These are phyloP conservation scores for Termitomyces sp. DNA, from an alignment of 768 basidiomycete species.

Conservation along the genomic window DNA sequence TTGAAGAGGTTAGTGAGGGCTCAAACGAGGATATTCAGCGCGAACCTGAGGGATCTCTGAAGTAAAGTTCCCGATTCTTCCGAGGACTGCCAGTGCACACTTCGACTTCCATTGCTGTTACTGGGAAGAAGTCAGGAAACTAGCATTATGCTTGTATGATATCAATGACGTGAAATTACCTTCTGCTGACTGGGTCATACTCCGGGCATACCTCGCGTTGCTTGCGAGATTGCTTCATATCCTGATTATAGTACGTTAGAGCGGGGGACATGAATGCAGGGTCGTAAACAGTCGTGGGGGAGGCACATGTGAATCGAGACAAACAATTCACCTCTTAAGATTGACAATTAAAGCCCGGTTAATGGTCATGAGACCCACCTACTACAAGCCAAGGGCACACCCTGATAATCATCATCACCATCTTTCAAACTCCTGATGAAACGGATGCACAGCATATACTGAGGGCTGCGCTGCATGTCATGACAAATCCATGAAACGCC, in stretches of 20 bases:
- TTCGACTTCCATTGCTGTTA: slow-evolving; percentile 18
- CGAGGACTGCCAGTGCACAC: slow-evolving; percentile 19
- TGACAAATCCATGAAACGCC: not conserved
- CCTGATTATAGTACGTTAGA: not conserved
- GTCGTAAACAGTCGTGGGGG: slow-evolving; percentile 6
- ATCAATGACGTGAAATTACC: slow-evolving; percentile 22
- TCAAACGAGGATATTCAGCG: not conserved
- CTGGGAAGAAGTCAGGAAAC: slow-evolving; percentile 3
- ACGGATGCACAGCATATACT: not conserved
- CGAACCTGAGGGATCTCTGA: slow-evolving; percentile 13
- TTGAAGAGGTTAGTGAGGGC: not conserved
- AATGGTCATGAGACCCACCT: slow-evolving; percentile 9
- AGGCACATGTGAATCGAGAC: slow-evolving; percentile 3
- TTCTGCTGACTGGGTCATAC: slow-evolving; percentile 34
- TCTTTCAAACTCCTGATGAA: not conserved
- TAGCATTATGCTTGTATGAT: not conserved
- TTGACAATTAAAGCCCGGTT: slow-evolving; percentile 4
- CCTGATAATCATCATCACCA: not conserved
- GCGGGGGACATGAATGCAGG: slow-evolving; percentile 2
- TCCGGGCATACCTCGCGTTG: slow-evolving; percentile 32
- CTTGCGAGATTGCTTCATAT: not conserved
- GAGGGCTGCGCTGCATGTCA: not conserved
- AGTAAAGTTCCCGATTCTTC: slow-evolving; percentile 11
- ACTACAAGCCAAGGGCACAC: not conserved
- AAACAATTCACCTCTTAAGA: not conserved